Evolutionary conservation across 1,284 basidiomycete species (phyloP).

Genomic region (Cystobasidium slooffiae): DNA sequence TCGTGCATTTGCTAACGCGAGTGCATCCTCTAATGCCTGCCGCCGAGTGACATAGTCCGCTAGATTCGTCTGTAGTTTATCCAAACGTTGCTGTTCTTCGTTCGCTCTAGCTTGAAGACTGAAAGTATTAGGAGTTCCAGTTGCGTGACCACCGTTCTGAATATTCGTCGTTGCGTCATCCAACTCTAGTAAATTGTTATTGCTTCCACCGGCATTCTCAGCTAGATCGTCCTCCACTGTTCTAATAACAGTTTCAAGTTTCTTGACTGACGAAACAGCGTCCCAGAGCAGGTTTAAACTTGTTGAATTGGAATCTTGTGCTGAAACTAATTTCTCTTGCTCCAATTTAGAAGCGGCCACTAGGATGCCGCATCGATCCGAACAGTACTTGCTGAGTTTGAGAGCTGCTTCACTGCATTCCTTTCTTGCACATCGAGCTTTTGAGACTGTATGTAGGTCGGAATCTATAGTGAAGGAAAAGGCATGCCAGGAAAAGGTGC

Average conservation of each 20-base stretch:
- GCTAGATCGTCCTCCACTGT: slow-evolving; percentile 4
- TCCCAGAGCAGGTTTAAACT: slow-evolving; percentile 45
- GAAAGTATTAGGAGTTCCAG: neutral
- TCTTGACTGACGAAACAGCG: slow-evolving; percentile 41
- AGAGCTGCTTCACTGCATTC: slow-evolving; percentile 74
- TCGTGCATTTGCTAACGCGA: slow-evolving; percentile 6
- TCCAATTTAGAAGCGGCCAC: slow-evolving; percentile 49
- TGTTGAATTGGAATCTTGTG: neutral
- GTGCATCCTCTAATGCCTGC: neutral
- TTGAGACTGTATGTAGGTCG: slow-evolving; percentile 73
- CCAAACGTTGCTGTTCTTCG: slow-evolving; percentile 34
- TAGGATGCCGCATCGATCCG: slow-evolving; percentile 50
- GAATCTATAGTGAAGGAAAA: slow-evolving; percentile 61
- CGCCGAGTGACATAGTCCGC: slow-evolving; percentile 3
- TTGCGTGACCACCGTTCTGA: neutral
- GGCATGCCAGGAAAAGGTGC: neutral
- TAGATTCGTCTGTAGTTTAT: slow-evolving; percentile 2
- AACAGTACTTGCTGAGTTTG: slow-evolving; percentile 74
- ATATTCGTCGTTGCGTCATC: neutral
- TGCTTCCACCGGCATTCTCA: neutral
- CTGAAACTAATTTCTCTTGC: neutral
- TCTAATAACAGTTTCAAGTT: slow-evolving; percentile 41
- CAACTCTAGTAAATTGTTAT: neutral
- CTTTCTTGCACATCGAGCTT: slow-evolving; percentile 64
- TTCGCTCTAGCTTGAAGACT: neutral